Conservation (phyloP, 352 stramenopile genomes). For the Plasmopara halstedii region DNA sequence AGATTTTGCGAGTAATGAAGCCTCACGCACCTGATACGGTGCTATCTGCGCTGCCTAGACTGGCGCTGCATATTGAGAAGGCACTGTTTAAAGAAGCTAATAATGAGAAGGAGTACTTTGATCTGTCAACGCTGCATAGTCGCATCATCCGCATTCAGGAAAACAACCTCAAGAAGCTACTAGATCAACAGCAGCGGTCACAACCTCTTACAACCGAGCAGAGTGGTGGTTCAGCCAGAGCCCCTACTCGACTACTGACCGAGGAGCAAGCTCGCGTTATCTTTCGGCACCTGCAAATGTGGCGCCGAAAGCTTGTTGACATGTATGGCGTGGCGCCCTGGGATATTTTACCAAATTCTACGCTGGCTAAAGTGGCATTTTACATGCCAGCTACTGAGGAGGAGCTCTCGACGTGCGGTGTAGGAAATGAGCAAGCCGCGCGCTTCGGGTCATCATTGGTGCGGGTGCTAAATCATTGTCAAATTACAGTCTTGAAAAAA, state of each 20-base stretch:
- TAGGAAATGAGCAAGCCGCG: slow-evolving; percentile 36
- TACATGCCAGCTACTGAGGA: slow-evolving; percentile 44
- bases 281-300: slow-evolving; percentile 68
- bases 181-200: slow-evolving; percentile 37
- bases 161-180: slow-evolving; percentile 45
- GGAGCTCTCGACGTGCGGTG: slow-evolving; percentile 47
- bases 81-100: slow-evolving; percentile 82
- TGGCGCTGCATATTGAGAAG: slow-evolving; percentile 95
- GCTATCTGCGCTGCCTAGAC: slow-evolving; percentile 91
- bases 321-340: slow-evolving; percentile 58
- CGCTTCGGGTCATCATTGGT: slow-evolving; percentile 57
- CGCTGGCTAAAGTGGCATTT: slow-evolving; percentile 63
- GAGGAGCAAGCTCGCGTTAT: slow-evolving; percentile 56
- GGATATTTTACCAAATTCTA: slow-evolving; percentile 68
- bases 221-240: slow-evolving; percentile 5
- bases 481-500: slow-evolving; percentile 4
- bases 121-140: slow-evolving; percentile 87
- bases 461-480: slow-evolving; percentile 38
- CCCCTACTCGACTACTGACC: slow-evolving; percentile 25
- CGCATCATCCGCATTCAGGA: slow-evolving; percentile 87
- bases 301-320: slow-evolving; percentile 73
- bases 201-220: slow-evolving; percentile 4
- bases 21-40: slow-evolving; percentile 93
- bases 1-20: slow-evolving; percentile 89
- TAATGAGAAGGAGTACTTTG: slow-evolving; percentile 87